A percentile compares a stretch with the other conserved stretches of the same genome.
Evolutionary conservation across 192 early-diverging fungal genomes (phyloP).

Genomic region (Coemansia reversa): DNA sequence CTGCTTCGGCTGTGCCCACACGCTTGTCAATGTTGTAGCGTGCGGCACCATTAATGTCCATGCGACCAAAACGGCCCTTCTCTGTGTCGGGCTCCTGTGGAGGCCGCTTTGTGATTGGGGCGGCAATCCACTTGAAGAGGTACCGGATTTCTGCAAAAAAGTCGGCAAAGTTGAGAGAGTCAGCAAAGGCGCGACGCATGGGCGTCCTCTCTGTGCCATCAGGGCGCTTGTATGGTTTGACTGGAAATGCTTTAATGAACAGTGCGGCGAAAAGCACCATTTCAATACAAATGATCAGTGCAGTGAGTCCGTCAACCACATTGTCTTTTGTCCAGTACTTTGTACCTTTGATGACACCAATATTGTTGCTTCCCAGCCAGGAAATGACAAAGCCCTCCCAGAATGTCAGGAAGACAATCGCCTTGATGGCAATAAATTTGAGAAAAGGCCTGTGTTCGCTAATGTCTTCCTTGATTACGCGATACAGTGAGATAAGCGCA

Average conservation of each 20-base stretch:
- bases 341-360: slow-evolving; percentile 53
- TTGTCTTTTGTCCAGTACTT: slow-evolving; percentile 60
- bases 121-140: slow-evolving; percentile 37
- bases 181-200: slow-evolving; percentile 49
- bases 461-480: slow-evolving; percentile 61
- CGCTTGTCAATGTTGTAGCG: slow-evolving; percentile 41
- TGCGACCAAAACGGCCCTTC: slow-evolving; percentile 50
- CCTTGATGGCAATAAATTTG: slow-evolving; percentile 54
- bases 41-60: slow-evolving; percentile 53
- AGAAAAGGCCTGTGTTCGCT: slow-evolving; percentile 52
- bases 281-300: slow-evolving; percentile 59
- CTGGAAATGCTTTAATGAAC: slow-evolving; percentile 56
- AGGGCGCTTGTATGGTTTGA: slow-evolving; percentile 29
- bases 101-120: slow-evolving; percentile 28
- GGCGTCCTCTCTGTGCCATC: slow-evolving; percentile 38
- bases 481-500: slow-evolving; percentile 62
- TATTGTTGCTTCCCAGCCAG: slow-evolving; percentile 56
- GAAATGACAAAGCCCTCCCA: slow-evolving; percentile 62
- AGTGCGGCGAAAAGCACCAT: slow-evolving; percentile 58
- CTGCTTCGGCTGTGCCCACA: slow-evolving; percentile 12
- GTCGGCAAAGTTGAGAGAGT: slow-evolving; percentile 54
- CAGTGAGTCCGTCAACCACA: slow-evolving; percentile 53
- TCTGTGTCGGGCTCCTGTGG: slow-evolving; percentile 43
- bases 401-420: slow-evolving; percentile 64
- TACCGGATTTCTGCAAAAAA: slow-evolving; percentile 53